These are phyloP conservation scores for Peronospora destructor DNA, from an alignment of 352 stramenopile genomes.

Conservation along the genomic window DNA sequence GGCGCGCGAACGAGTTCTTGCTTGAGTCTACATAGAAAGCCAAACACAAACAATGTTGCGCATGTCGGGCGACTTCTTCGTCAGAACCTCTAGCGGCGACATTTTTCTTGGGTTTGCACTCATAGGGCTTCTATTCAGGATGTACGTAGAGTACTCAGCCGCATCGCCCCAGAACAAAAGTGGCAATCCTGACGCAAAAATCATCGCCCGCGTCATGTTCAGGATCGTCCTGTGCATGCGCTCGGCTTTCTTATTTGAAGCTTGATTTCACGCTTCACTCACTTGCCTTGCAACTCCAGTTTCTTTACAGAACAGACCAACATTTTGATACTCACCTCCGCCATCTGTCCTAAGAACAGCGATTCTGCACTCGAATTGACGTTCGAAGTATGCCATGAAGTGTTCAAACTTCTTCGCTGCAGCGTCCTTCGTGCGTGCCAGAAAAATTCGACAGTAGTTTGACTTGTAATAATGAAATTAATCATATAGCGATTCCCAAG, in stretches of 20 bases:
- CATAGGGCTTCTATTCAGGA: slow-evolving; percentile 25
- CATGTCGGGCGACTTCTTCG: not conserved
- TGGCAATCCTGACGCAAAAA: not conserved
- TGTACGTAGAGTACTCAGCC: slow-evolving; percentile 20
- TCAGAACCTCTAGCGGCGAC: slow-evolving; percentile 12
- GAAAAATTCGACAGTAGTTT: too few species aligned
- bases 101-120: slow-evolving; percentile 7
- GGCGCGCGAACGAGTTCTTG: slow-evolving; percentile 1
- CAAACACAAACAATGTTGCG: slow-evolving; percentile 13
- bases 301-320: slow-evolving; percentile 21
- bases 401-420: too few species aligned
- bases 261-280: slow-evolving; percentile 17
- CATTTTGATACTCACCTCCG: too few species aligned
- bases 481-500: too few species aligned
- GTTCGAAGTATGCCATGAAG: too few species aligned
- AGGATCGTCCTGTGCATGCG: slow-evolving; percentile 22
- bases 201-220: not conserved
- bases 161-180: too few species aligned
- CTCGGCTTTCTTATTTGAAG: slow-evolving; percentile 27
- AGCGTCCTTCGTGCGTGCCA: too few species aligned
- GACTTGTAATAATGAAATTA: too few species aligned
- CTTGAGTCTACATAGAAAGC: slow-evolving; percentile 3
- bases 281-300: slow-evolving; percentile 17
- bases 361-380: too few species aligned
- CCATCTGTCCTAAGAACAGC: too few species aligned